These are phyloP conservation scores for Pythium grandisporangium DNA, from an alignment of 352 stramenopile species.

Conservation along the genomic window DNA sequence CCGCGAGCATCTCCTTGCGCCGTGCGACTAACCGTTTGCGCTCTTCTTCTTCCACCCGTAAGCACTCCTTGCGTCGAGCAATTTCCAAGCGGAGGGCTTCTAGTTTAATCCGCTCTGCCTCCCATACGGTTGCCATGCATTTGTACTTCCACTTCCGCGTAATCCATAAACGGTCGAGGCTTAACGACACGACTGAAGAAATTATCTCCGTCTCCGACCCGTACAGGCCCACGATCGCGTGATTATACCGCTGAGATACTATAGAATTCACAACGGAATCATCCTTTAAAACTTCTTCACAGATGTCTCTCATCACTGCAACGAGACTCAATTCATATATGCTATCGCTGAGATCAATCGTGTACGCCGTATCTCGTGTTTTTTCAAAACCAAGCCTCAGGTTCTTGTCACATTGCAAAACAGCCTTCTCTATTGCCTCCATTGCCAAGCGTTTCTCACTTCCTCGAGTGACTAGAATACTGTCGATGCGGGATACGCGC, in stretches of 20 bases:
- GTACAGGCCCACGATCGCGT: background rate
- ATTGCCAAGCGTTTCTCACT: conserved; percentile 62
- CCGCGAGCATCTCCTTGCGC: conserved; percentile 56
- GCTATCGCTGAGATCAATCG: conserved; percentile 9
- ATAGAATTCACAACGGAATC: conserved; percentile 1
- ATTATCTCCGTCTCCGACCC: background rate
- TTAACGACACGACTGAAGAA: background rate
- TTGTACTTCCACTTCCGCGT: conserved; percentile 24
- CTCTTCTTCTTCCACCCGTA: conserved; percentile 40
- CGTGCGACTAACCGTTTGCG: conserved; percentile 21
- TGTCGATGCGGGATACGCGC: conserved; percentile 20
- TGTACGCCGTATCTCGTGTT: conserved; percentile 21
- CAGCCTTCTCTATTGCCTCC: conserved; percentile 30
- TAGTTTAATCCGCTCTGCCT: conserved; percentile 33
- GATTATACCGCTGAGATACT: conserved; percentile 1
- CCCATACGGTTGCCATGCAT: conserved; percentile 27
- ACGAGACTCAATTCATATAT: conserved; percentile 16
- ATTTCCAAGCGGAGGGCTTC: conserved; percentile 36
- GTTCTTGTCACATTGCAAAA: conserved; percentile 21
- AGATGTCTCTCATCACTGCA: conserved; percentile 15
- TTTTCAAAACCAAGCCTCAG: conserved; percentile 17
- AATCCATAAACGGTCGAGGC: conserved; percentile 35
- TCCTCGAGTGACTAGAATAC: conserved; percentile 35
- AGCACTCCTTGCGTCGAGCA: conserved; percentile 35
- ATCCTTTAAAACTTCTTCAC: conserved; percentile 15